These are phyloP conservation scores for Fomitopsis pulvina DNA, from an alignment of 768 basidiomycete genomes.

Conservation along the genomic window DNA sequence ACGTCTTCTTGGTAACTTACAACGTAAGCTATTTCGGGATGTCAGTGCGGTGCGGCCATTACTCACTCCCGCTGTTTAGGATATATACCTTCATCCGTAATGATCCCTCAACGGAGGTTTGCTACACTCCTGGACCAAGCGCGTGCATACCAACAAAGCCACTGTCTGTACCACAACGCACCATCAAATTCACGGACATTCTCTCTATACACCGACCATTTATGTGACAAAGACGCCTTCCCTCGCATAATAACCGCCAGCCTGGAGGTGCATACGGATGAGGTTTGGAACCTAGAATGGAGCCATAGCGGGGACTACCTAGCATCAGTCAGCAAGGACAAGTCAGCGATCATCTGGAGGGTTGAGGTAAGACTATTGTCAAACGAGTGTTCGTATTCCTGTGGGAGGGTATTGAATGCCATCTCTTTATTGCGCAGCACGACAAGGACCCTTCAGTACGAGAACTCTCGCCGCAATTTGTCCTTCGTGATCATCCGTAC, in stretches of 20 bases:
- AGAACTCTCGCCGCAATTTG: slow-evolving; percentile 53
- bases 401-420: background rate
- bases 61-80: slow-evolving; percentile 36
- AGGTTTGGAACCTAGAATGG: slow-evolving; percentile 97
- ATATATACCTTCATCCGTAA: slow-evolving; percentile 83
- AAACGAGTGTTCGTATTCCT: too few species aligned
- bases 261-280: slow-evolving; percentile 80
- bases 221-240: slow-evolving; percentile 75
- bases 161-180: slow-evolving; percentile 84
- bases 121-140: slow-evolving; percentile 83
- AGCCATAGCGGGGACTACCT: slow-evolving; percentile 81
- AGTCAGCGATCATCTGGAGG: slow-evolving; percentile 84
- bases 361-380: slow-evolving; percentile 53
- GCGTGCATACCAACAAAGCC: slow-evolving; percentile 66
- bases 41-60: background rate
- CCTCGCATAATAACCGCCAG: slow-evolving; percentile 83
- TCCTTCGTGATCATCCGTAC: slow-evolving; percentile 72
- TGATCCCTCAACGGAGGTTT: slow-evolving; percentile 90
- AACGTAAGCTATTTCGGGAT: slow-evolving; percentile 47
- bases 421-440: slow-evolving; percentile 23
- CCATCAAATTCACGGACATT: slow-evolving; percentile 49
- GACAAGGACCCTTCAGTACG: slow-evolving; percentile 43
- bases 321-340: slow-evolving; percentile 86
- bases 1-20: slow-evolving; percentile 69
- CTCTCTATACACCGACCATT: slow-evolving; percentile 85